Evolutionary conservation across 768 basidiomycete species (phyloP), one percentile per base, ranked within the genome.

Genomic region (Clitopilus passeckerianus): DNA sequence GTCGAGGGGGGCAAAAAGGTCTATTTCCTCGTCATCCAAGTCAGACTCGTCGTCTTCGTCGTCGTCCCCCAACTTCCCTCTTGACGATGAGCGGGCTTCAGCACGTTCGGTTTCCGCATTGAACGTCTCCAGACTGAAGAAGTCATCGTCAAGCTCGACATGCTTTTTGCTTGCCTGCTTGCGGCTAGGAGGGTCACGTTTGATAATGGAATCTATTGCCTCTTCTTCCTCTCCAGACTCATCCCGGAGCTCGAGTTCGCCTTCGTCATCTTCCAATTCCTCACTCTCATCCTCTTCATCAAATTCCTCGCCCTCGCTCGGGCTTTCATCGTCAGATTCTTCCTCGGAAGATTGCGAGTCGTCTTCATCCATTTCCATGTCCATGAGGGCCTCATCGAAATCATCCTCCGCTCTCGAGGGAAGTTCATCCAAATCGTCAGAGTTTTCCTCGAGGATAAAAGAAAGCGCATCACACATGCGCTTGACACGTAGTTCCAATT

Each of bases 111-210:
- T 88, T 69, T 94, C 86, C 1, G 86, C 80, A 66, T 98, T 97
- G 78, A 99, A 99, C 18, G 85, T 79, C 27, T 85, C 84, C 53
- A 99, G 80, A 61, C 89, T 82, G 73, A 98, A 98, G 76, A 98
- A 98, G 14, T 80, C 85, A 68, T 98, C 96, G 71, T 98, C 89
- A 27, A 98, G 81, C 44, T 80, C 80, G 43, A 71, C 66, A 54
- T 50, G 56, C 27, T 30, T 64, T 63, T 43, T 24, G 57, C 59
- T 63, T 66, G 16, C 53, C 66, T 72, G 57, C 34, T 24, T 56
- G 57, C 20, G 46, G 3, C 20, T 68, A 61, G 63, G 57, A 53
- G 65, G 61, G 56, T 69, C 63, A 53, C 64, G 16, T 67, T 65
- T 22, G 65, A 66, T 58, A 64, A 59, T 61, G 61, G n/a, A 30